Evolutionary conservation across 805 yeast species (phyloP).

Genomic region (Candida khao-thaluensis): DNA sequence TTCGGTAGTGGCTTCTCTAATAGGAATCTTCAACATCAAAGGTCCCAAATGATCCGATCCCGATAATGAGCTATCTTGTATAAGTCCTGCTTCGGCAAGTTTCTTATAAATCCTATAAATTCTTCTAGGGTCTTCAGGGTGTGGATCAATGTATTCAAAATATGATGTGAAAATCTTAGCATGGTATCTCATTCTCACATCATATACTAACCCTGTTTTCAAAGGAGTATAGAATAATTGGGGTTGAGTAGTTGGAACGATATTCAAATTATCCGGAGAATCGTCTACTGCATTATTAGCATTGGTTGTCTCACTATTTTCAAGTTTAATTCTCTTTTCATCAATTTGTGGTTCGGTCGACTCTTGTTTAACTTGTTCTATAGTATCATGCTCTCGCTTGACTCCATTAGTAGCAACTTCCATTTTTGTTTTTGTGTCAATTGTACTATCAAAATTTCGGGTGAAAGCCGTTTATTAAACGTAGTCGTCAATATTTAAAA

Average conservation of each 20-base stretch:
- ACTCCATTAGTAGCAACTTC: slow-evolving; percentile 6
- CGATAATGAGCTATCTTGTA: slow-evolving; percentile 72
- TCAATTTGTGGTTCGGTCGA: not conserved
- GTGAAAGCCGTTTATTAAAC: too few relatives aligned
- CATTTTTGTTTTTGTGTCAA: not conserved
- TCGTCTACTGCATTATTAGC: not conserved
- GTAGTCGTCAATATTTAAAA: too few relatives aligned
- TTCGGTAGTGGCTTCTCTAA: slow-evolving; percentile 81
- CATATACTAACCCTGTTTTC: slow-evolving; percentile 94
- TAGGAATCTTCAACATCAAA: slow-evolving; percentile 84
- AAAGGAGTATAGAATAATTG: slow-evolving; percentile 68
- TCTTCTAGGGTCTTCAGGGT: slow-evolving; percentile 97
- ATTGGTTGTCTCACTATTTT: not conserved
- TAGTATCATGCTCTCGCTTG: slow-evolving; percentile 3
- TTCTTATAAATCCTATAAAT: slow-evolving; percentile 91
- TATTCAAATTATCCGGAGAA: slow-evolving; percentile 4
- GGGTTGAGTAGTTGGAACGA: slow-evolving; percentile 61
- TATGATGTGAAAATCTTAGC: slow-evolving; percentile 91
- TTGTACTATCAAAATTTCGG: too few relatives aligned
- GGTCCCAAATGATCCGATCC: slow-evolving; percentile 79
- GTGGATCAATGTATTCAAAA: slow-evolving; percentile 94
- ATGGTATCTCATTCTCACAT: slow-evolving; percentile 96
- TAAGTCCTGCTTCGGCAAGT: slow-evolving; percentile 89
- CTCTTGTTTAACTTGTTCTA: not conserved
- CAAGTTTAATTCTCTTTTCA: slow-evolving; percentile 5